Conservation (phyloP, 768 basidiomycete genomes). For the Suillus brevipes region DNA sequence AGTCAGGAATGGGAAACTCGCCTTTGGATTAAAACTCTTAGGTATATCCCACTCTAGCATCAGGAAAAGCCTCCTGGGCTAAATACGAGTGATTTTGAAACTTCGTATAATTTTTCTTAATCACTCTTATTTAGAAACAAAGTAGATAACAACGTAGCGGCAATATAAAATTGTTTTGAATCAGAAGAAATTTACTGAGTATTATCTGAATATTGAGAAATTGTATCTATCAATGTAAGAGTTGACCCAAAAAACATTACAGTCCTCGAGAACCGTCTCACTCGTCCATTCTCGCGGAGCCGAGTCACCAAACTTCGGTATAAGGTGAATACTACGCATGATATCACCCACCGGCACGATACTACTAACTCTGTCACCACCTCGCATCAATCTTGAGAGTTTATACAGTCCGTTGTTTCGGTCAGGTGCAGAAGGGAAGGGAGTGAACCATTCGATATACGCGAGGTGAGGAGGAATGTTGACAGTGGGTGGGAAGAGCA, state of each 20-base stretch:
- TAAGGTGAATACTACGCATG: constrained; percentile 29
- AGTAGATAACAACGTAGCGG: background rate
- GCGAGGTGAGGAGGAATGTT: constrained; percentile 20
- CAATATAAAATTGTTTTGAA: constrained; percentile 11
- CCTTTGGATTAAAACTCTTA: too few relatives aligned
- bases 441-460: constrained; percentile 17
- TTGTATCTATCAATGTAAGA: too few relatives aligned
- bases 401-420: constrained; percentile 26
- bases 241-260: background rate
- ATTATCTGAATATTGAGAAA: background rate
- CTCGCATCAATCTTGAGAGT: constrained; percentile 12
- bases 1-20: too few relatives aligned
- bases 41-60: too few relatives aligned
- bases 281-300: constrained; percentile 32
- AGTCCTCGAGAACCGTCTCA: background rate
- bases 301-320: constrained; percentile 32
- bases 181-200: background rate
- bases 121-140: background rate
- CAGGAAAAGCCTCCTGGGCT: background rate
- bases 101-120: background rate
- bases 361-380: background rate
- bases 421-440: constrained; percentile 25
- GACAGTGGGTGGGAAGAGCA: constrained; percentile 18
- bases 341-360: constrained; percentile 22
- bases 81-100: background rate